Evolutionary conservation across 306 rosid species (phyloP), one percentile per base, ranked within the genome.

Genomic region (Malus orientalis): DNA sequence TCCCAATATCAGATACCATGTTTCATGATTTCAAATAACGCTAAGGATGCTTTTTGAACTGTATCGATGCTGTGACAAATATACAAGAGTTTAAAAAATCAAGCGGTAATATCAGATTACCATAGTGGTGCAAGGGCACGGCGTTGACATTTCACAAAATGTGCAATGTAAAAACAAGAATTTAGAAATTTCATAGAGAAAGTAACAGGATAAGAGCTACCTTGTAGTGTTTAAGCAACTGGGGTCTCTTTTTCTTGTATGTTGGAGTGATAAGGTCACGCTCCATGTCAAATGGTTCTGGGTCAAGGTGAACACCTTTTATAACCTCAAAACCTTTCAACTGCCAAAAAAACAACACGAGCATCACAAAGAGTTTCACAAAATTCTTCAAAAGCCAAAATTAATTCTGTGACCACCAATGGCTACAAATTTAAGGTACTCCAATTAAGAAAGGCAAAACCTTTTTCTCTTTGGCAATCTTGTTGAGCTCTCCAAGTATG

Each of bases 191-290:
- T 78, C 20, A 7, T 5, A 27, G 27, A 18, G 68, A 59, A 67
- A 16, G 69, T 3, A 63, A 72, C 11, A 63, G 60, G 74, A 67
- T 45, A 58, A 11, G 47, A 71, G 55, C 49, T 83, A 95, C 97
- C 99, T 95, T 82, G 78, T 95, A 95, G 83, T 87, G 86, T 86
- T 95, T 92, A 32, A 83, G 89, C 79, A 95, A 55, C 87, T 92
- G 99, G 23, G 99, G 96, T 85, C 99, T 90, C 92, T 86, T 95
- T 87, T 87, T 92, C 91, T 92, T 95, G 71, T 87, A 92, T 16
- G 97, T 92, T 73, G 99, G 99, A 79, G 97, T 95, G 64, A 82
- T 89, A 79, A 95, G 97, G 82, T 91, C 99, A 15, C 97, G 96
- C 55, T 95, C 97, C 78, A 95, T 90, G 87, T 95, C 99, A 73